Conservation (phyloP, 2,329 filamentous ascomycete species). For the Sarocladium oryzae region DNA sequence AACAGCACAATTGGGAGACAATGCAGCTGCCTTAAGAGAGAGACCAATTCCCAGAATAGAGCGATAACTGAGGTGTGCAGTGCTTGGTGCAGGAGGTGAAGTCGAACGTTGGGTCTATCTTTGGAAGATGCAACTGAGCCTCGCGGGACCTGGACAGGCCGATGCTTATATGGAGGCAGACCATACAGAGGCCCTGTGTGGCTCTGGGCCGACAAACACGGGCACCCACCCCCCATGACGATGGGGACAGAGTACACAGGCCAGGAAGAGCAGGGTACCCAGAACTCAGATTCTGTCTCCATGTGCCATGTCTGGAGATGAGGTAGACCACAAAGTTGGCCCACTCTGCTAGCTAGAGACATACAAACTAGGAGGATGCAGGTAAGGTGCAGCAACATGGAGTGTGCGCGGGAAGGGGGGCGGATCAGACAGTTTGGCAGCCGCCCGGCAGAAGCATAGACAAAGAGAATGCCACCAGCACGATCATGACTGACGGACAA, state of each 20-base stretch:
- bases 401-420: constrained; percentile 43
- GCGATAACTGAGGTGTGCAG: not conserved
- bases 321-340: constrained; percentile 13
- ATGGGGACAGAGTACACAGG: constrained; percentile 18
- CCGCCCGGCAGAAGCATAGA: constrained; percentile 27
- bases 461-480: not conserved
- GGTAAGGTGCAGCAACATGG: constrained; percentile 5
- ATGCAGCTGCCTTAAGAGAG: too few relatives aligned
- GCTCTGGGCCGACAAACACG: not conserved
- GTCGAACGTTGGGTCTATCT: constrained; percentile 9
- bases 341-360: constrained; percentile 6
- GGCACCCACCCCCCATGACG: constrained; percentile 19
- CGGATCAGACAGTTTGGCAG: constrained; percentile 42
- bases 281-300: not conserved
- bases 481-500: constrained; percentile 5
- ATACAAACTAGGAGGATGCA: constrained; percentile 7
- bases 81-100: not conserved
- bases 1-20: too few relatives aligned
- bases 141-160: constrained; percentile 17
- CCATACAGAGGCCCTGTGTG: constrained; percentile 15
- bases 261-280: constrained; percentile 3
- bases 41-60: too few relatives aligned
- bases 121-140: constrained; percentile 10
- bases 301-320: constrained; percentile 19
- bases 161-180: constrained; percentile 25